Base-by-base conservation (phyloP, 352 stramenopile genomes). In the Globisporangium rhizosaccharum region DNA sequence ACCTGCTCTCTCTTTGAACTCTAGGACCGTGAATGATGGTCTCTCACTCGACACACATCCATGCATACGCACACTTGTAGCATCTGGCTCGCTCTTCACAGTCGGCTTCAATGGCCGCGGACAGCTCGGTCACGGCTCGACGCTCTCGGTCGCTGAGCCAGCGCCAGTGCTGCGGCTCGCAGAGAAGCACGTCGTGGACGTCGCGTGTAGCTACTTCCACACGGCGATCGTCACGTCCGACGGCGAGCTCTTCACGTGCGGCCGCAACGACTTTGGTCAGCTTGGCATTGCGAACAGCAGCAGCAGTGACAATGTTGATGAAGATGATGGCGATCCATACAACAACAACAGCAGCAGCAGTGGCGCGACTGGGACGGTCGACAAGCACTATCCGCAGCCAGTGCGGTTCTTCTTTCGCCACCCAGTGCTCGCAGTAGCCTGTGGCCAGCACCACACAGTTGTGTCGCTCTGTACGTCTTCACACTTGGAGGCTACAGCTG, bases 141-240 rank as follows among this genome's bases (percentile, higher is more conserved):
- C 85, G 3, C 72, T 73, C 25, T 84, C 80, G 28, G 71, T 83
- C 46, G 66, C 81, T 7, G 72, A 90, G 15, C 72, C 77, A 15
- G 77, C 72, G 33, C 63, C 78, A 0, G 79, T 91, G 41, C 54
- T 70, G 15, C 66, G 61, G 37, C 57, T 92, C 17, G 28, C 42
- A 14, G 68, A 59, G 54, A 81, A 84, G 37, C 71, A 72, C n/a
- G 85, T 97, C 17, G 65, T 82, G 1, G 70, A 91, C 44, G 90
- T 93, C 9, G 80, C 82, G 4, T 97, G 90, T 65, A 97, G 90
- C 68, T 98, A 97, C 62, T 97, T 97, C 62, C 92, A 98, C 75
- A 96, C 80, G 1, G 69, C 90, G 39, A 76, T 97, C 39, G 71
- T 90, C 25, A 91, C 80, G 26, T 72, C 78, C 17, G 82, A 87